Base-by-base conservation (phyloP, 805 yeast species). In the Hermanozyma aechmeae region DNA sequence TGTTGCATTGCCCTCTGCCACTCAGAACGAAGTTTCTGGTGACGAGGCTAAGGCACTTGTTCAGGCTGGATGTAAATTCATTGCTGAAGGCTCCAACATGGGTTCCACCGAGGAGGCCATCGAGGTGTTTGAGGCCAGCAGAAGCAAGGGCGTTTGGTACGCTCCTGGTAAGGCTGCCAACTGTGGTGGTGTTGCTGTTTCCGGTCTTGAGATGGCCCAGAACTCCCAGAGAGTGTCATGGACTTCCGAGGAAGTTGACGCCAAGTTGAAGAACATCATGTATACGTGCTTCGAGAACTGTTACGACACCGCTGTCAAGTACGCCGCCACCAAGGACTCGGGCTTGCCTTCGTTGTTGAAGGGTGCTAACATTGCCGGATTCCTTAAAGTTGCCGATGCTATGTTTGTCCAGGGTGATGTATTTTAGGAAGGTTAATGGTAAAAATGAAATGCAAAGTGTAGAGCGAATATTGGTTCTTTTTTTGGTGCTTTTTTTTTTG, bases 41-140 rank as follows among this genome's bases (percentile, higher is more conserved):
- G 94, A 79, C 43, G 98, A 89, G 72, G 98, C 98, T 43, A 76
- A 81, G 72, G 84, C 89, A 52, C 77, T 89, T 55, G 78, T 89
- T 45, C 87, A 82, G 48, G 81, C 92, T 42, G 97, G 96, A 54
- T 76, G 79, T 63, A 80, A 80, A 65, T 87, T 61, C 71, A 78
- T 89, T 55, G 97, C 98, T 48, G 98, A 89, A 75, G 98, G 98
- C 58, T 89, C 97, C 55, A 89, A 89, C 72, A 89, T 89, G 98
- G 97, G 98, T 57, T 89, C 95, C 46, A 87, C 96, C 48, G 80
- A 82, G 65, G 97, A 89, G 61, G 98, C 98, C 46, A 85, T 89
- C 46, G 85, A 79, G 45, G 86, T 83, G 39, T 89, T 87, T 50
- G 98, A 89, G 75, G 83, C 80, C 50, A 75, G 71, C 60, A 76